phyloP scores from a whole-genome alignment of 116 monocot species.

The Dioscorea cayenensis region DNA sequence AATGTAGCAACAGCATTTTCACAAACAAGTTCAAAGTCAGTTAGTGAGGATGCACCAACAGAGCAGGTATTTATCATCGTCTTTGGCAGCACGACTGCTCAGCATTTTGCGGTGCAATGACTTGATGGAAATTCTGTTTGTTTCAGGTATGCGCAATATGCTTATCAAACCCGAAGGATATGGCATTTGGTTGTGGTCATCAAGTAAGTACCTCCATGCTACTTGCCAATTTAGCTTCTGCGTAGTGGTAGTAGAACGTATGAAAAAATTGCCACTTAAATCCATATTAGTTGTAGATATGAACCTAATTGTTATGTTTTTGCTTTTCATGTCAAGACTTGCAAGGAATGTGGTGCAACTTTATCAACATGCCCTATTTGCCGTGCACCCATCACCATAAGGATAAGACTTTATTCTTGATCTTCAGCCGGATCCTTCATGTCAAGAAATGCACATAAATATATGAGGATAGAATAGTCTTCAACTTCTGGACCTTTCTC shows the following conservation, averaged over 20 bases:
- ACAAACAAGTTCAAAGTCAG: conserved; percentile 8
- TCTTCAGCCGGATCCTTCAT: neutral
- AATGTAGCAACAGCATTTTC: conserved; percentile 24
- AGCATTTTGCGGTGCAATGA: neutral
- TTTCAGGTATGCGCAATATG: conserved; percentile 76
- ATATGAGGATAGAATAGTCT: too few relatives aligned
- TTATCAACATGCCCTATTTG: conserved; percentile 57
- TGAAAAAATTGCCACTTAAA: neutral
- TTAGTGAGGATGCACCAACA: conserved; percentile 3
- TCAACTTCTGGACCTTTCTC: too few relatives aligned
- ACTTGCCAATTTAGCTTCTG: neutral
- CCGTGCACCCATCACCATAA: conserved; percentile 30
- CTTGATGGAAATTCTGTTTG: conserved; percentile 2
- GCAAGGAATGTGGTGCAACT: conserved; percentile 50
- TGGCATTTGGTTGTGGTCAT: conserved; percentile 97
- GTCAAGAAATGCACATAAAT: too few relatives aligned
- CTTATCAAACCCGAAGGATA: conserved; percentile 75
- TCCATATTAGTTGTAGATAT: neutral
- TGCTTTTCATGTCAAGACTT: conserved; percentile 29
- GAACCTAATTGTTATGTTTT: neutral
- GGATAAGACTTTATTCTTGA: conserved; percentile 12
- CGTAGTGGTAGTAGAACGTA: neutral
- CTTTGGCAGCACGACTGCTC: neutral
- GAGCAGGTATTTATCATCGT: conserved; percentile 11
- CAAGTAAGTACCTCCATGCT: conserved; percentile 40